Base-by-base conservation (phyloP, 768 basidiomycete species). In the Rhodotorula kratochvilovae region DNA sequence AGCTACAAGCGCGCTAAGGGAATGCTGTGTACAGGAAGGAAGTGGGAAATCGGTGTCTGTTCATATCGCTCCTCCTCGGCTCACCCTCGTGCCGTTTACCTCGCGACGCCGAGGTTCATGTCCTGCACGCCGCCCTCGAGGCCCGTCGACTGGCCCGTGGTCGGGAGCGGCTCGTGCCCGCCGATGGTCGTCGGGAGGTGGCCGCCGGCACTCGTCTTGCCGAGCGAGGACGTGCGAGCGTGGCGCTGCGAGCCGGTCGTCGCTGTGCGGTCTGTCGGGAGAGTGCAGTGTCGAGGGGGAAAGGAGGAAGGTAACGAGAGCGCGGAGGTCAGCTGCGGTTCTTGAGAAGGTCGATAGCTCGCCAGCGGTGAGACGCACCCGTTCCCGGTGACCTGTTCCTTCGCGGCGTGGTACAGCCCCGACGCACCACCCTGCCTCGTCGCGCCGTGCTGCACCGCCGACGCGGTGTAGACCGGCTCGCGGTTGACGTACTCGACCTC, bases 401-500 rank as follows among this genome's bases (percentile, higher is more conserved):
- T 39, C 39, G 39, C 39, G 8, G 25, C 8, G n/a, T 7, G 10
- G 27, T 53, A 53, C 51, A 23, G 25, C 15, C n/a, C 27, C 11
- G 23, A n/a, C 51, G 25, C 23, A 25, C 51, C 27, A 25, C 13
- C 51, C 23, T 31, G 33, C 10, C 7, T 8, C 33, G 31, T 5
- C 33, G 33, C 8, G 19, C 17, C 55, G 10, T 19, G 33, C 21
- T 33, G 48, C 48, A 25, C 25, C 25, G 48, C 48, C 48, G 48
- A 50, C 48, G 48, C 23, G 48, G 48, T 50, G 11, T 29, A 56
- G 46, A 66, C 55, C 31, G 70, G 70, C 29, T 66, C 65, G 6
- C 70, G 59, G 60, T 71, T 71, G 21, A 71, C 65, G 31, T 33
- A 71, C 57, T 71, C 56, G 13, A 71, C 57, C 61, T 71, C 70